phyloP scores from a whole-genome alignment of 805 yeast species.

The Pichia scutulata region DNA sequence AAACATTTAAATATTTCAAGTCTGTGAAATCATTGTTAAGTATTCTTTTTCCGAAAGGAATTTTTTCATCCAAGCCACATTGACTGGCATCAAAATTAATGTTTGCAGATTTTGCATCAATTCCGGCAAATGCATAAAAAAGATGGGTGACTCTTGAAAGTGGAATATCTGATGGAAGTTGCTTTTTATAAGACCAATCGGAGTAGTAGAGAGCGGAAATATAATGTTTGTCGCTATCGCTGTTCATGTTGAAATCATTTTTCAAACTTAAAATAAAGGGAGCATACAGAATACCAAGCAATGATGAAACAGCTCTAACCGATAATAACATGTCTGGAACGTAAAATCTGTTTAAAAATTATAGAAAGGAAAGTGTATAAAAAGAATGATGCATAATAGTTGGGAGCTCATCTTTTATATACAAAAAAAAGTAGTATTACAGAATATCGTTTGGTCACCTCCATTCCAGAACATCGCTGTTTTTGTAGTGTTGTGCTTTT shows the following conservation, averaged over 20 bases:
- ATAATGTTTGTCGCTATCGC: not conserved
- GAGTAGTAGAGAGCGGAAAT: slow-evolving; percentile 36
- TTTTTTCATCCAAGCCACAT: slow-evolving; percentile 53
- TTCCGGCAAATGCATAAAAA: slow-evolving; percentile 67
- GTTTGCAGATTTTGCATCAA: slow-evolving; percentile 38
- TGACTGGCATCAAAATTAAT: slow-evolving; percentile 38
- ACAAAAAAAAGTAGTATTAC: not conserved
- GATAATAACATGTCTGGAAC: not conserved
- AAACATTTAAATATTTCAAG: not conserved
- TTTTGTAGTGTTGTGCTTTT: too few species aligned
- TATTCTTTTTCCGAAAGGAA: slow-evolving; percentile 10
- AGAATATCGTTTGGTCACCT: not conserved
- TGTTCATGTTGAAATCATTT: not conserved
- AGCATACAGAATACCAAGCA: not conserved
- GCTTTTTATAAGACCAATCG: slow-evolving; percentile 63
- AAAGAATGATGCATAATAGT: not conserved
- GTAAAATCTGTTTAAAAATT: not conserved
- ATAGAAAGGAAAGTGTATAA: not conserved
- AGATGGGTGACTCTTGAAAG: slow-evolving; percentile 51
- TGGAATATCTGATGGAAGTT: slow-evolving; percentile 57
- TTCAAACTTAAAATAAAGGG: not conserved
- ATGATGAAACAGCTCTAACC: not conserved
- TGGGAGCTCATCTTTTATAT: not conserved
- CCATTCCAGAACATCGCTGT: not conserved
- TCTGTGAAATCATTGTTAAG: not conserved